A percentile compares a stretch with the other conserved stretches of the same genome.
Evolutionary conservation across 768 basidiomycete species (phyloP).

Genomic region (Leccinellum luteum): DNA sequence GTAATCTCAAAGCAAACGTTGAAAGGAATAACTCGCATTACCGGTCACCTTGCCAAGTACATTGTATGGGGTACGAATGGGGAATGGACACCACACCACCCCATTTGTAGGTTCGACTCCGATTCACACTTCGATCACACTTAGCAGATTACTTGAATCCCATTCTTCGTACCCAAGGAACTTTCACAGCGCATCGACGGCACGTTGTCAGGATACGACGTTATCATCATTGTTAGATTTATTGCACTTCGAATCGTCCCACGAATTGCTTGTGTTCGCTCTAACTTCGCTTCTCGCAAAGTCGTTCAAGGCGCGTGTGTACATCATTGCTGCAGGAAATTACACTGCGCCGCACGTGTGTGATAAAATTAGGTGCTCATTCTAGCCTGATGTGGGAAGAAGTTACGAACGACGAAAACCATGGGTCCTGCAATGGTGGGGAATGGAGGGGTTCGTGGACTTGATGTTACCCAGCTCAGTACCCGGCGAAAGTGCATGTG

Average conservation of each 20-base stretch:
- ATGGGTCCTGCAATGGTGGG: constrained; percentile 20
- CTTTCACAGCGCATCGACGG: constrained; percentile 7
- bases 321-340: constrained; percentile 63
- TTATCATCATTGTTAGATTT: constrained; percentile 70
- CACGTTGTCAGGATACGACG: constrained; percentile 43
- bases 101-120: constrained; percentile 42
- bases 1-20: constrained; percentile 55
- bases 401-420: constrained; percentile 16
- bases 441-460: constrained; percentile 48
- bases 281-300: constrained; percentile 47
- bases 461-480: constrained; percentile 46
- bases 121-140: not conserved
- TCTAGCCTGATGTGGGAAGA: constrained; percentile 52
- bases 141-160: not conserved
- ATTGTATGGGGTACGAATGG: constrained; percentile 61
- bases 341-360: constrained; percentile 57
- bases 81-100: constrained; percentile 43
- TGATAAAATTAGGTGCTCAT: too few species aligned
- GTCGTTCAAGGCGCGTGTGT: constrained; percentile 40
- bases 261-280: constrained; percentile 53
- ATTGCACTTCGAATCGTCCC: constrained; percentile 64
- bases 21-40: constrained; percentile 44
- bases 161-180: constrained; percentile 9
- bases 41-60: constrained; percentile 39
- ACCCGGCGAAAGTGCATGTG: constrained; percentile 58